Conservation (phyloP, 148 eudicot species). For the Cornus suecica region DNA sequence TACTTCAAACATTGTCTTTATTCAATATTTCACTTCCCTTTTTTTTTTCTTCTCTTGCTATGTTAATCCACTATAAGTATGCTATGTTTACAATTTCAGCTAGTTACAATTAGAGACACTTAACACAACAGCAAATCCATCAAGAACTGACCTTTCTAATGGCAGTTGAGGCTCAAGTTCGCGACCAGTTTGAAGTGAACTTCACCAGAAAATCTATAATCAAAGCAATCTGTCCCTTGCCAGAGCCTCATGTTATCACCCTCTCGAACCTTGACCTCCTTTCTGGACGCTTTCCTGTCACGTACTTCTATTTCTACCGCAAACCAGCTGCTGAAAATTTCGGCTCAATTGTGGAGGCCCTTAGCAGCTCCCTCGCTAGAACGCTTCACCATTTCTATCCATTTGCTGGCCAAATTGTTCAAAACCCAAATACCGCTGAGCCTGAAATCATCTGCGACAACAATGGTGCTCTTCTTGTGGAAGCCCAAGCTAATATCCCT, state of each 20-base stretch:
- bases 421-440: constrained; percentile 27
- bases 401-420: constrained; percentile 24
- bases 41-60: too few relatives aligned
- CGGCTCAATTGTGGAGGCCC: constrained; percentile 2
- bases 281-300: constrained; percentile 32
- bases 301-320: constrained; percentile 33
- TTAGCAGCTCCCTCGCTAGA: constrained; percentile 23
- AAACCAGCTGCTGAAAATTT: background rate
- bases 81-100: background rate
- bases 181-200: constrained; percentile 15
- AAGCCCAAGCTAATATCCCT: constrained; percentile 27
- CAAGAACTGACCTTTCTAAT: background rate
- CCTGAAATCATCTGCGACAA: constrained; percentile 35
- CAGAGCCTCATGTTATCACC: constrained; percentile 19
- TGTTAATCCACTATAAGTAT: background rate
- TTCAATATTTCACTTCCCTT: too few relatives aligned
- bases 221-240: constrained; percentile 13
- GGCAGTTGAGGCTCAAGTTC: constrained; percentile 10
- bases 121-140: background rate
- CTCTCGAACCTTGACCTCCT: constrained; percentile 40
- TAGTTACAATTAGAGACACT: background rate
- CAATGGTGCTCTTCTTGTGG: constrained; percentile 30
- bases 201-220: constrained; percentile 24
- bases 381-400: constrained; percentile 34
- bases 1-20: too few relatives aligned